A percentile compares a stretch with the other conserved stretches of the same genome.
Evolutionary conservation across 164 flowering plant genomes (phyloP).

Genomic region (Kalanchoe fedtschenkoi): DNA sequence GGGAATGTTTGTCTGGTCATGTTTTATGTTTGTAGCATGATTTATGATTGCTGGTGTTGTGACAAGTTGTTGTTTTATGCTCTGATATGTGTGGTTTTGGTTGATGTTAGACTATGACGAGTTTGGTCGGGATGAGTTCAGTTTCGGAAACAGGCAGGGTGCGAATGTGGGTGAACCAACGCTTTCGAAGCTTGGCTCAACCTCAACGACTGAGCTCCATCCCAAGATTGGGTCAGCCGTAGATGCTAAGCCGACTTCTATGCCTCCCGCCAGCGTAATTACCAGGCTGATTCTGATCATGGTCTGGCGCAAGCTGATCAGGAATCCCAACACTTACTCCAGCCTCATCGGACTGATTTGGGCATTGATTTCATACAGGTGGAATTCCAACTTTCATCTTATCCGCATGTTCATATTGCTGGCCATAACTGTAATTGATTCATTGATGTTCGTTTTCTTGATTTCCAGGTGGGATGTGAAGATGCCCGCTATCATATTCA

Average conservation of each 20-base stretch:
- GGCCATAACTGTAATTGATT: neutral
- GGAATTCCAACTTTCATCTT: neutral
- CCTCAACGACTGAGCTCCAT: neutral
- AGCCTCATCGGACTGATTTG: conserved; percentile 84
- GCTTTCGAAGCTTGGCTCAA: conserved; percentile 9
- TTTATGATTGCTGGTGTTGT: neutral
- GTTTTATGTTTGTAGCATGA: neutral
- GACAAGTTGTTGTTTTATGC: neutral
- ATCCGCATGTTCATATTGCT: neutral
- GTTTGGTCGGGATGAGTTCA: conserved; percentile 45
- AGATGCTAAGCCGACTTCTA: conserved; percentile 25
- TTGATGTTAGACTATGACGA: conserved; percentile 44
- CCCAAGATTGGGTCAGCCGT: conserved; percentile 17
- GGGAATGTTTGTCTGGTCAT: conserved; percentile 1
- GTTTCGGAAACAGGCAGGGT: conserved; percentile 53
- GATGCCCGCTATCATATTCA: conserved; percentile 79
- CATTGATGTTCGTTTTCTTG: neutral
- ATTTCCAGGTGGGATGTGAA: conserved; percentile 61
- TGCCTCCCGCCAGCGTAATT: conserved; percentile 96
- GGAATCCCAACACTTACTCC: conserved; percentile 92
- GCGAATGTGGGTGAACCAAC: conserved; percentile 25
- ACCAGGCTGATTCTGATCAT: conserved; percentile 84
- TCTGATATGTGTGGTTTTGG: conserved; percentile 30
- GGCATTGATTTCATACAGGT: conserved; percentile 83
- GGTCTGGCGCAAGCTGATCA: conserved; percentile 92